These are phyloP conservation scores for Spergularia marina DNA, from an alignment of 148 eudicot species.

Conservation along the genomic window DNA sequence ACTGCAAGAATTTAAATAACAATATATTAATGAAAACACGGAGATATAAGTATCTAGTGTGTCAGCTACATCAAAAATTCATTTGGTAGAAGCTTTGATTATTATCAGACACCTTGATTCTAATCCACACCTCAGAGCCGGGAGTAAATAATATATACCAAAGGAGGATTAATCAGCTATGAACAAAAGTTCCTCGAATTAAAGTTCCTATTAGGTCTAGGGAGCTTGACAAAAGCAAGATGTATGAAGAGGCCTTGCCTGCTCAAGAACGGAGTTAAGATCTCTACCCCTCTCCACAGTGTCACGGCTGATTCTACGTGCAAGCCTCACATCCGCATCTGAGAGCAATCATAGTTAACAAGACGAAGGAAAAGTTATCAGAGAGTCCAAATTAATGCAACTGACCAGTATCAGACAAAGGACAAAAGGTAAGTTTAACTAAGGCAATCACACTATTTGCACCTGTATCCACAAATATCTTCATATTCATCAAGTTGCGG, in stretches of 20 bases:
- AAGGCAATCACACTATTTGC: not conserved
- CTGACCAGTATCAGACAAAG: slow-evolving; percentile 1
- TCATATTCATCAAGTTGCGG: slow-evolving; percentile 87
- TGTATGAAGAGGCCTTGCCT: slow-evolving; percentile 52
- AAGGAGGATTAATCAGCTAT: slow-evolving; percentile 2
- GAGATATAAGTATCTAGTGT: not conserved
- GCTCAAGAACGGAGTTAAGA: slow-evolving; percentile 87
- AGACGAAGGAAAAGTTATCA: not conserved
- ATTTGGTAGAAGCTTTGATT: slow-evolving; percentile 3
- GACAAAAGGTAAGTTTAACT: slow-evolving; percentile 19
- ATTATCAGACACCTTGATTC: not conserved
- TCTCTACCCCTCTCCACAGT: slow-evolving; percentile 98
- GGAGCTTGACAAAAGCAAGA: not conserved
- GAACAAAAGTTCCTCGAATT: not conserved
- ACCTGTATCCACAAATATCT: slow-evolving; percentile 98
- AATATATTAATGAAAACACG: too few species aligned
- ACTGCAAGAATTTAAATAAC: slow-evolving; percentile 44
- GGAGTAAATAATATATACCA: not conserved
- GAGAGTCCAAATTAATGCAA: not conserved
- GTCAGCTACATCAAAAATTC: not conserved
- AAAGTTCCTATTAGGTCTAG: not conserved
- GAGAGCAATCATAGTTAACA: slow-evolving; percentile 21
- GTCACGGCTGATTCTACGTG: slow-evolving; percentile 96
- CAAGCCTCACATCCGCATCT: slow-evolving; percentile 99
- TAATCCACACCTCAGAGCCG: not conserved